These are phyloP conservation scores for Xylariaceae sp. DNA, from an alignment of 2,329 filamentous ascomycete species.

Conservation along the genomic window DNA sequence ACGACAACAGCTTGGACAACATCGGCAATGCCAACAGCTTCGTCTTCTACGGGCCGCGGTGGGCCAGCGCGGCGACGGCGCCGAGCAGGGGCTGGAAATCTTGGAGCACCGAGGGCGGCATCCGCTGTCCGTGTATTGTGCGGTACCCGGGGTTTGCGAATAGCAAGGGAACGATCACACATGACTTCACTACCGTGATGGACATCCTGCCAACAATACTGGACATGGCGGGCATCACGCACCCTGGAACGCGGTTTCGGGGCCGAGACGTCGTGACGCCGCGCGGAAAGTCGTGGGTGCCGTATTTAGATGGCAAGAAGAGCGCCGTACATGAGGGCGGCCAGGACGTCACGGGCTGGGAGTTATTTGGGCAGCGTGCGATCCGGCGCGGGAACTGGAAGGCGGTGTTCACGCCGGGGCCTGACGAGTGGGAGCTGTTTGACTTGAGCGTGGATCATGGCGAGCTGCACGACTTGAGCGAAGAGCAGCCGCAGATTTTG, in stretches of 20 bases:
- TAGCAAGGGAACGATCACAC: conserved; percentile 30
- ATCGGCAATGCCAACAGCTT: conserved; percentile 2
- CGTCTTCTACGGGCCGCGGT: conserved; percentile 2
- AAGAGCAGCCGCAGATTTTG: conserved; percentile 7
- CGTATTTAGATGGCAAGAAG: background rate
- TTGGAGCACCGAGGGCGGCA: conserved; percentile 1
- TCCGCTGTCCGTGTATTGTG: conserved; percentile 15
- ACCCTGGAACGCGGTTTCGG: conserved; percentile 32
- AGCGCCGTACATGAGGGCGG: conserved; percentile 16
- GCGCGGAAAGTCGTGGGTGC: background rate
- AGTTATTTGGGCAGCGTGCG: conserved; percentile 30
- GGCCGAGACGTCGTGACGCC: background rate
- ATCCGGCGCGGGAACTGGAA: conserved; percentile 30
- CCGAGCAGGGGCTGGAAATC: background rate
- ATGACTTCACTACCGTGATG: conserved; percentile 47
- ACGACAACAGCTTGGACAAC: conserved; percentile 1
- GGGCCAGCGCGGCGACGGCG: conserved; percentile 1
- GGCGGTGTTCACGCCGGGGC: conserved; percentile 22
- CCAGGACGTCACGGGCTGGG: conserved; percentile 29
- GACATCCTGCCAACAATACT: conserved; percentile 42
- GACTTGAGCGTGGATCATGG: conserved; percentile 20
- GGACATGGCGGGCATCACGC: conserved; percentile 27
- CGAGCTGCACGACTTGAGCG: conserved; percentile 20
- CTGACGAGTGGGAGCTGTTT: conserved; percentile 25
- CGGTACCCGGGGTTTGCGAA: background rate